Evolutionary conservation across 2,329 filamentous ascomycete genomes (phyloP).

Genomic region (Venturia effusa): DNA sequence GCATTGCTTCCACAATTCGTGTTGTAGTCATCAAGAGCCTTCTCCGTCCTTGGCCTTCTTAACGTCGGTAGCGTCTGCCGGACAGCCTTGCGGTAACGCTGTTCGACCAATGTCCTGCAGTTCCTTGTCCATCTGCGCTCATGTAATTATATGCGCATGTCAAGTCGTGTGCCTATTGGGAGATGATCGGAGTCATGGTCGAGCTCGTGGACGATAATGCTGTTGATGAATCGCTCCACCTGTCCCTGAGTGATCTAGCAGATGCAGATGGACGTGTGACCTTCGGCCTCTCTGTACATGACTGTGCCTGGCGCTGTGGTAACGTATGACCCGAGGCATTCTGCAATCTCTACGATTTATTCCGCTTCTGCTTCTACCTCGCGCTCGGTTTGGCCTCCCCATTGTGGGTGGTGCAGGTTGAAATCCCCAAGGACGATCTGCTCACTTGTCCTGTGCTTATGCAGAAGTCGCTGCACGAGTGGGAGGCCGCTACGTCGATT

Average conservation of each 20-base stretch:
- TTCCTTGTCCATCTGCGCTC: slow-evolving; percentile 7
- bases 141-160: slow-evolving; percentile 11
- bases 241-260: too few species aligned
- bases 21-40: slow-evolving; percentile 13
- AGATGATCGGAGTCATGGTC: slow-evolving; percentile 18
- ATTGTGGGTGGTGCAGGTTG: slow-evolving; percentile 9
- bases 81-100: slow-evolving; percentile 10
- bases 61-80: slow-evolving; percentile 11
- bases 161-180: slow-evolving; percentile 16
- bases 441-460: not conserved
- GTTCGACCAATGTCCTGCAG: too few species aligned
- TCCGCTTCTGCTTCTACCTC: slow-evolving; percentile 12
- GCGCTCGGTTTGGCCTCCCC: slow-evolving; percentile 13
- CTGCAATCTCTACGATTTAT: slow-evolving; percentile 13
- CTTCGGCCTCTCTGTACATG: slow-evolving; percentile 13
- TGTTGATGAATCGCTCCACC: too few species aligned
- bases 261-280: too few species aligned
- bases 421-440: not conserved
- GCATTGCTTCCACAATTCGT: slow-evolving; percentile 13
- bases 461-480: too few species aligned
- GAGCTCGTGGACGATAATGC: slow-evolving; percentile 12
- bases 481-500: too few species aligned
- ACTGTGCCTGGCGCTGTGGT: slow-evolving; percentile 12
- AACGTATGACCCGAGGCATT: slow-evolving; percentile 12
- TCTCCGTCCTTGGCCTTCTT: slow-evolving; percentile 13